Evolutionary conservation across 2,329 filamentous ascomycete species (phyloP), one percentile per base, ranked within the genome.

Genomic region (Pseudogymnoascus sp.): DNA sequence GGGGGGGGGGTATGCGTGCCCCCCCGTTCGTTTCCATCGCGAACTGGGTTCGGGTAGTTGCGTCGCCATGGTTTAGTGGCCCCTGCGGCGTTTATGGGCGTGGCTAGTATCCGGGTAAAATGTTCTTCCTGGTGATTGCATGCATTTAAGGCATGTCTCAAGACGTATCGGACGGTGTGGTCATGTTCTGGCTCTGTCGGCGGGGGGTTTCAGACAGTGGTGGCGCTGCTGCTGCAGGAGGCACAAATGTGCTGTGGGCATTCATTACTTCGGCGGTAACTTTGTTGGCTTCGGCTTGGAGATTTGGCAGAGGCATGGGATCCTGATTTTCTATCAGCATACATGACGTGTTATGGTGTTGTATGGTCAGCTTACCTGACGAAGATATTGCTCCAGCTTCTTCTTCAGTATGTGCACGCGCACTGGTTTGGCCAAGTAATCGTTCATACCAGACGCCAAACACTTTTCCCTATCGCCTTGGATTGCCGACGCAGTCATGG

Each of bases 371-470:
- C 57, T 57, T 38, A 71, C 71, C 65, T 70, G 70, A 36, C 67
- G 63, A 64, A 89, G 78, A 68, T 89, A 89, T 30, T 81, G 79
- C 67, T 89, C 85, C 11, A 97, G 77, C 77, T 97, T 93, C 70
- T 86, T 86, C 75, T 90, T 94, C 60, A 97, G 78, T 39, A 95
- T 86, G 54, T 92, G 89, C 3, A 89, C 90, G 63, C 92, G 84
- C n/a, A 97, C 93, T 1, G 93, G 93, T 72, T 97, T 97, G 14
- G 93, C 92, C 1, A 97, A 83, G 69, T 97, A 97, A 70, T 97
- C 94, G 73, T 97, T 96, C 93, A 97, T 97, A 47, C 93, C 93
- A 1, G 91, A 90, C 58, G 92, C 90, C n/a, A 97, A 78, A 68
- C 93, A 97, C 75, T 96, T 97, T 72, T 97, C 93, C 57, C 92